These are phyloP conservation scores for Tirmania nivea DNA, from an alignment of 495 filamentous ascomycete species.

Conservation along the genomic window DNA sequence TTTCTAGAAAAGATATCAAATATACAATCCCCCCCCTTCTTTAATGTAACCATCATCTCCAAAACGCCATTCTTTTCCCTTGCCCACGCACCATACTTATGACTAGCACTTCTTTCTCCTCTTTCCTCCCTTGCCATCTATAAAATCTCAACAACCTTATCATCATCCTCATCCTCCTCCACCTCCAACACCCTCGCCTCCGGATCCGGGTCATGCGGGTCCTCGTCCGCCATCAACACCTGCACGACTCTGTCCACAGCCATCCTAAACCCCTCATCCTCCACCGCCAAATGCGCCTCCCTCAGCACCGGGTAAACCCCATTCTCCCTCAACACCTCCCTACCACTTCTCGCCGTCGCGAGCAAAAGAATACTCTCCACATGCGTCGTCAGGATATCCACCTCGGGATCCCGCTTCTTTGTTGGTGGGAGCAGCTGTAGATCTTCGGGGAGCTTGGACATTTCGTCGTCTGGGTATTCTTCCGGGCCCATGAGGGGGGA, in stretches of 20 bases:
- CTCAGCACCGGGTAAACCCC: constrained; percentile 76
- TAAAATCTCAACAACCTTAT: constrained; percentile 26
- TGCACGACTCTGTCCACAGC: constrained; percentile 79
- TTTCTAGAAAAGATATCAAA: no score
- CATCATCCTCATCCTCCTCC: constrained; percentile 25
- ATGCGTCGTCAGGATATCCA: constrained; percentile 56
- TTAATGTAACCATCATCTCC: no score
- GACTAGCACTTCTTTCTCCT: no score
- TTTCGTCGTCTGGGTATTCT: constrained; percentile 50
- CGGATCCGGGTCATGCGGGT: constrained; percentile 19
- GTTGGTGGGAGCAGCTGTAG: constrained; percentile 72
- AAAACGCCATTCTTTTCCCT: no score
- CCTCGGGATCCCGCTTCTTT: constrained; percentile 60
- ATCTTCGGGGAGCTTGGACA: constrained; percentile 57
- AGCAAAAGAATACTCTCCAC: constrained; percentile 69
- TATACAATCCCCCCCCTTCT: no score
- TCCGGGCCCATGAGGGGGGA: constrained; percentile 40
- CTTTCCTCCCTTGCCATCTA: background rate
- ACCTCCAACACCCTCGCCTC: constrained; percentile 6
- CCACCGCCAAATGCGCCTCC: constrained; percentile 58
- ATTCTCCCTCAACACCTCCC: constrained; percentile 41
- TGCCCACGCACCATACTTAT: no score
- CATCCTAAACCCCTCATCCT: constrained; percentile 64
- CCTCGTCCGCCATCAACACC: constrained; percentile 72
- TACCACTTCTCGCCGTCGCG: constrained; percentile 53